Base-by-base conservation (phyloP, 2,329 filamentous ascomycete species). In the Escovopsis sp. region DNA sequence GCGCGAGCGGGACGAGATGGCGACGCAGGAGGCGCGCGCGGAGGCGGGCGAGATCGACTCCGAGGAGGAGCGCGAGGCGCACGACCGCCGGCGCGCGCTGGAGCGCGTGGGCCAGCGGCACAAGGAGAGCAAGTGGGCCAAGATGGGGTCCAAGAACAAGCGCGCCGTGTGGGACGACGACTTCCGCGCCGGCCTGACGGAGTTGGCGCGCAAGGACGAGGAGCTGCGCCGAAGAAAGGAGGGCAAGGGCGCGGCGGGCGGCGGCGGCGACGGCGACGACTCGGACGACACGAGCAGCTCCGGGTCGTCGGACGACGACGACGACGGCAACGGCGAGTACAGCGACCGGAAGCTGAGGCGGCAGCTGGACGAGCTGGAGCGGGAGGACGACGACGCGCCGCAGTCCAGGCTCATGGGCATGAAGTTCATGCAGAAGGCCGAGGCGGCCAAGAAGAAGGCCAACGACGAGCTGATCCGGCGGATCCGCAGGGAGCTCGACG, bases 361-460 rank as follows among this genome's bases (percentile, higher is more conserved):
- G 64, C 46, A 65, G 47, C 51, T 68, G 6, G 64, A 64, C 12
- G 61, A 64, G 15, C 61, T 67, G 9, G 64, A 66, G 32, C 56
- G 64, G 8, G 63, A 69, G 12, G 70, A 73, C 19, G 64, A 23
- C 8, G 28, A 32, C 28, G 11, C 28, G 28, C 73, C 74, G 0
- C 69, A 73, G 51, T 80, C 80, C 12, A 81, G 77, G 52, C 65
- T 98, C 6, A 78, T 85, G 61, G 73, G 75, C 41, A 86, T 98
- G 81, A 85, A 85, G 47, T 98, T 98, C 59, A 96, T 98, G 91
- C 78, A 82, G 53, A 86, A 82, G 50, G 85, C 87, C 2, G 88
- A 95, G 55, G 82, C 81, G 26, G 71, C 78, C 33, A 77, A 78
- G 53, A 87, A 81, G 59, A 76, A 81, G 48, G 74, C 78, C 44